Evolutionary conservation across 2,329 filamentous ascomycete species (phyloP).

Genomic region (Pseudopyrenochaeta lycopersici): DNA sequence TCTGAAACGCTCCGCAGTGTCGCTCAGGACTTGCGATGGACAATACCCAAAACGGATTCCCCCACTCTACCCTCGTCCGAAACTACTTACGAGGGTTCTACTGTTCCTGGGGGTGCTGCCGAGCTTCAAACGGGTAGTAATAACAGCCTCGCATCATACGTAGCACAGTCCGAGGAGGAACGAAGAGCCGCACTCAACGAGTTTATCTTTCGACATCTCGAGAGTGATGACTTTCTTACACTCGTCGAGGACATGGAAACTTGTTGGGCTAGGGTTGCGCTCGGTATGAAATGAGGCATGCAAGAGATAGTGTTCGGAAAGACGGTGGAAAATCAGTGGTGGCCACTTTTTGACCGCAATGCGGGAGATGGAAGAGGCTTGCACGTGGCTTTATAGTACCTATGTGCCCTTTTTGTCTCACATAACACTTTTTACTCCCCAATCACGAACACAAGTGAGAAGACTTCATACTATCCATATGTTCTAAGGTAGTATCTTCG

Average conservation of each 20-base stretch:
- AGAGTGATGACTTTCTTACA: slow-evolving; percentile 59
- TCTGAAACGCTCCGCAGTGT: slow-evolving; percentile 23
- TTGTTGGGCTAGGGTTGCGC: slow-evolving; percentile 53
- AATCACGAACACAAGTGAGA: neutral
- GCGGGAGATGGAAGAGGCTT: neutral
- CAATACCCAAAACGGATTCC: slow-evolving; percentile 2
- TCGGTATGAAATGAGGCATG: slow-evolving; percentile 20
- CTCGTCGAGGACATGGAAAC: slow-evolving; percentile 61
- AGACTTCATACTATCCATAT: neutral
- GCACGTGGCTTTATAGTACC: neutral
- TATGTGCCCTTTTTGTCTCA: neutral
- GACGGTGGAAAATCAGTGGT: neutral
- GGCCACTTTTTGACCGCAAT: neutral
- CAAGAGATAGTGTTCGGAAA: slow-evolving; percentile 1
- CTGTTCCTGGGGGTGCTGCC: neutral
- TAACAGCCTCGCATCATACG: slow-evolving; percentile 43
- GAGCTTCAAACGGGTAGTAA: neutral
- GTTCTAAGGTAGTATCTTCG: neutral
- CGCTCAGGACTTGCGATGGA: slow-evolving; percentile 8
- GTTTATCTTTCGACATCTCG: slow-evolving; percentile 61
- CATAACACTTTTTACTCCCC: neutral
- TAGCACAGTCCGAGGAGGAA: slow-evolving; percentile 50
- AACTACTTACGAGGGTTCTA: neutral
- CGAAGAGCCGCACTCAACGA: slow-evolving; percentile 57
- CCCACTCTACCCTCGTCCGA: slow-evolving; percentile 14